Evolutionary conservation across 1,284 basidiomycete species (phyloP), one percentile per base, ranked within the genome.

Genomic region (Neonothopanus nambi): DNA sequence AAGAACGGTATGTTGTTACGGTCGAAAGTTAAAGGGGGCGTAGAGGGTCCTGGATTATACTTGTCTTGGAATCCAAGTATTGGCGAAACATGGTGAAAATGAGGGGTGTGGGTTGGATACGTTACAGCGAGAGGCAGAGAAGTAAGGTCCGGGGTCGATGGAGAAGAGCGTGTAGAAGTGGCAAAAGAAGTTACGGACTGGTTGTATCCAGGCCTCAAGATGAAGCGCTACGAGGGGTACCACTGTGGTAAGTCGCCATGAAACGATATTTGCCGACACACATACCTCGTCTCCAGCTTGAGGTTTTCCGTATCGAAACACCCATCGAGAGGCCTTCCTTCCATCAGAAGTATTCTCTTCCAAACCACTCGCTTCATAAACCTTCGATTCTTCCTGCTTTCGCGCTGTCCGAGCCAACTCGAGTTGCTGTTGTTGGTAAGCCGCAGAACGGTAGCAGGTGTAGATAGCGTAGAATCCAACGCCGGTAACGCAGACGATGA

Each of bases 71-170:
- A 18, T 45, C 20, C n/a, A 4, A 24, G n/a, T 6, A 49, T 26
- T n/a, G 39, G 36, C 9, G 36, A 30, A 36, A 17, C 44, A 40
- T 37, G 20, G 7, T 21, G 39, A 24, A 36, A 24, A 28, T 23
- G n/a, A 24, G 26, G 36, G 5, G 18, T 38, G 11, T 43, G 39
- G 5, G 30, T 37, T 5, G 52, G 18, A 35, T 54, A 54, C 17
- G 24, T 48, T 9, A 48, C 52, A 37, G 52, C 52, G 38, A 54
- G 46, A 54, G 52, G 40, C 12, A 40, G 46, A 7, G 39, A 48
- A 23, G 45, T 48, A 17, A 54, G 18, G 28, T 48, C 52, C 3
- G 51, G 48, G 21, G 37, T 44, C 33, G 21, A 41, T n/a, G 48
- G 21, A 17, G 39, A 50, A 37, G 49, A 23, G 11, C 13, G 30